Conservation (phyloP, 2,329 filamentous ascomycete species). For the Stagonosporopsis tanaceti region DNA sequence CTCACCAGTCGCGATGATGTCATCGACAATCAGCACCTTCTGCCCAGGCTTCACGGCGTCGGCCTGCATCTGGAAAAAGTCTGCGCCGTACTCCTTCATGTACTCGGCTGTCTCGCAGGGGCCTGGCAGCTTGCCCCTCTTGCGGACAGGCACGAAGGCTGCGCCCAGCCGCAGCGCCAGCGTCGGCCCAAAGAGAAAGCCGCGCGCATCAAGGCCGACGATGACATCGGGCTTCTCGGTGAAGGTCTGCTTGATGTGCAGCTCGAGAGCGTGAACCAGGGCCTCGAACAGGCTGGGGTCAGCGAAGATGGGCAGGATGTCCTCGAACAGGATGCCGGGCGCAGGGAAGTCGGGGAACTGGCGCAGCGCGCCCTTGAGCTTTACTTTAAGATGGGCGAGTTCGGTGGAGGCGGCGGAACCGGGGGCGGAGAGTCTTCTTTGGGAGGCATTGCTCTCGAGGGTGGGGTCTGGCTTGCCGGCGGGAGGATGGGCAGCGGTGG, state of each 20-base stretch:
- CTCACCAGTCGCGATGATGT: conserved; percentile 97
- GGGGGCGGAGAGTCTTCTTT: conserved; percentile 60
- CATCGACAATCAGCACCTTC: conserved; percentile 92
- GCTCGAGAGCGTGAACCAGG: conserved; percentile 83
- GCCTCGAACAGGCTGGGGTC: conserved; percentile 75
- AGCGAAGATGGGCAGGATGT: conserved; percentile 96
- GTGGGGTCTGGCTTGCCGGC: conserved; percentile 45
- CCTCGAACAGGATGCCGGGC: conserved; percentile 93
- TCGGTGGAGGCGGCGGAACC: conserved; percentile 59
- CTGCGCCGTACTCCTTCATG: conserved; percentile 94
- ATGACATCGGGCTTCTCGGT: conserved; percentile 79
- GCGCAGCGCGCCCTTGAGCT: conserved; percentile 75
- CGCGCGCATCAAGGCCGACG: conserved; percentile 90
- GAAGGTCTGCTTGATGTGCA: conserved; percentile 75
- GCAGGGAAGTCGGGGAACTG: conserved; percentile 92
- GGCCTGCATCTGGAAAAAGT: conserved; percentile 95
- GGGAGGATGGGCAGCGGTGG: conserved; percentile 46
- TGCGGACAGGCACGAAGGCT: conserved; percentile 90
- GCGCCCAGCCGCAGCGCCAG: conserved; percentile 84
- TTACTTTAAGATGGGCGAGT: conserved; percentile 67
- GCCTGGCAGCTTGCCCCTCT: conserved; percentile 94
- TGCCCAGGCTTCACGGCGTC: conserved; percentile 85
- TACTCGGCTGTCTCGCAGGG: conserved; percentile 85
- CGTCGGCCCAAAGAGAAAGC: conserved; percentile 93
- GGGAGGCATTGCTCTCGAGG: conserved; percentile 51